Conservation (phyloP, 257 asterid genomes). For the Solanum pennellii region DNA sequence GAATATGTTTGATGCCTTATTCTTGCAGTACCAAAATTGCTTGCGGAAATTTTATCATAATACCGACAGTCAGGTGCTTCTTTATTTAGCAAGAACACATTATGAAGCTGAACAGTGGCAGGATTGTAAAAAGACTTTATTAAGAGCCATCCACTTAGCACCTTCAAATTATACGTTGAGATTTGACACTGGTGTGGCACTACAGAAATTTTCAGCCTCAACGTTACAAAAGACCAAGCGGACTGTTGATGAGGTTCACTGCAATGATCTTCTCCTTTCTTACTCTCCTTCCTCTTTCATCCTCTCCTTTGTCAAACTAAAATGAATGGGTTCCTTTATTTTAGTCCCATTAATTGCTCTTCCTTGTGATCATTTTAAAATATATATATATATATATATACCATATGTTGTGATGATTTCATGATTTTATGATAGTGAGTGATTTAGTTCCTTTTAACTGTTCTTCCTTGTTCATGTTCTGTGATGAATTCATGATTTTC, state of each 20-base stretch:
- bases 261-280: background rate
- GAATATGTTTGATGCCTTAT: background rate
- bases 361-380: background rate
- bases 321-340: background rate
- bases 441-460: background rate
- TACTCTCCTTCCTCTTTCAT: background rate
- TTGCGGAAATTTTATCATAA: slow-evolving; percentile 77
- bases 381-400: background rate
- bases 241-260: slow-evolving; percentile 78
- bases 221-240: slow-evolving; percentile 90
- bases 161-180: slow-evolving; percentile 90
- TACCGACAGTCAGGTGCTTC: slow-evolving; percentile 93
- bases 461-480: background rate
- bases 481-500: background rate
- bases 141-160: slow-evolving; percentile 94
- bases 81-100: slow-evolving; percentile 93
- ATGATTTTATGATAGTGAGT: background rate
- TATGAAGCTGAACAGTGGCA: slow-evolving; percentile 99
- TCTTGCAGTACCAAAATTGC: slow-evolving; percentile 88
- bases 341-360: background rate
- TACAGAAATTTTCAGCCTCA: slow-evolving; percentile 96
- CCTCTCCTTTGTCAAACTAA: background rate
- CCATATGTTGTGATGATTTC: background rate
- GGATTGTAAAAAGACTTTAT: slow-evolving; percentile 87
- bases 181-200: slow-evolving; percentile 85